These are phyloP conservation scores for Teratosphaeria nubilosa DNA, from an alignment of 2,329 filamentous ascomycete species.

Conservation along the genomic window DNA sequence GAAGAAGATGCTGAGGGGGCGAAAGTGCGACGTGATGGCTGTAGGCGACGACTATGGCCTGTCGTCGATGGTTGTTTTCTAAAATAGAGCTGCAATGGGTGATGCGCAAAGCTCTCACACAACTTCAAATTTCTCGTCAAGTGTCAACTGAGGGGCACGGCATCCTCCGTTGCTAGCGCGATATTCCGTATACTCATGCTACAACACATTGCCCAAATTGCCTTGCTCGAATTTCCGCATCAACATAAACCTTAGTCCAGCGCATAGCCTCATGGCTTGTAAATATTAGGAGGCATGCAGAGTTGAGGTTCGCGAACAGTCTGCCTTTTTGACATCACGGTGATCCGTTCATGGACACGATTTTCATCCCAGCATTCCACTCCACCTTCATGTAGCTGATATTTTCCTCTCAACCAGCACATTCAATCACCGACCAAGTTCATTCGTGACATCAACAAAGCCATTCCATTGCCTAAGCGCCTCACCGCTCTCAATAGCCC, in stretches of 20 bases:
- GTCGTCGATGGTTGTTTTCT: constrained; percentile 11
- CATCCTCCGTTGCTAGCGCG: background rate
- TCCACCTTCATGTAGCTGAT: no score
- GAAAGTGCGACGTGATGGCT: constrained; percentile 18
- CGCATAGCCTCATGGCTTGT: no score
- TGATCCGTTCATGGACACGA: no score
- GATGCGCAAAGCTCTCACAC: background rate
- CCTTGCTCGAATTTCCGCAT: no score
- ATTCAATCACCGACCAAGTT: background rate
- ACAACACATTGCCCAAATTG: no score
- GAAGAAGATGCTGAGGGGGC: constrained; percentile 7
- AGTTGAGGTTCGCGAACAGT: no score
- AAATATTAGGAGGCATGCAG: no score
- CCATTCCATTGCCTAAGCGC: constrained; percentile 73
- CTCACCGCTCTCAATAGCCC: constrained; percentile 77
- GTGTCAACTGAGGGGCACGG: background rate
- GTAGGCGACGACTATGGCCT: constrained; percentile 20
- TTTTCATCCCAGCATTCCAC: no score
- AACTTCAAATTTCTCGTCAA: background rate
- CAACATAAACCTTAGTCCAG: no score
- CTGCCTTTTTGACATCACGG: no score
- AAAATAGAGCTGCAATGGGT: background rate
- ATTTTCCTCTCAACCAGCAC: no score
- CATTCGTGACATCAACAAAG: constrained; percentile 76
- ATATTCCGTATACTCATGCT: no score